phyloP scores from a whole-genome alignment of 202 grass and related monocot species.

The Saccharum hybrid region DNA sequence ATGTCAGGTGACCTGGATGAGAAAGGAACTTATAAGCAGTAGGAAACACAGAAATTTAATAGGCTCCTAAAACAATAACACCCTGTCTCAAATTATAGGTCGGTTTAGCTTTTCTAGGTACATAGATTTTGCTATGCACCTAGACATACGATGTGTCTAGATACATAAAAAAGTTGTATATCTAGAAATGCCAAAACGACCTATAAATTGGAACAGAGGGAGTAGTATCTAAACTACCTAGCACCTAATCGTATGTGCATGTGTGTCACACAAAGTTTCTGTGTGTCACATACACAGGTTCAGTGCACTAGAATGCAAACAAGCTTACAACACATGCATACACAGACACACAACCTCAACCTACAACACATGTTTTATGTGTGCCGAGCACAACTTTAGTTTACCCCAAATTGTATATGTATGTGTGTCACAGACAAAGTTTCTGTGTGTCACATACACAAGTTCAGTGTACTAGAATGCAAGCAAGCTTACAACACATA shows the following conservation, averaged over 20 bases:
- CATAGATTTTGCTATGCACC: too few species aligned
- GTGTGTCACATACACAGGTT: neutral
- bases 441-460: neutral
- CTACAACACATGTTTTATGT: neutral
- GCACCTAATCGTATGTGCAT: neutral
- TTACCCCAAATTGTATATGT: too few species aligned
- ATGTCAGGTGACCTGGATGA: conserved; percentile 82
- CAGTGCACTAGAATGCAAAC: neutral
- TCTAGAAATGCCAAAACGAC: too few species aligned
- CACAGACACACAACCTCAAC: neutral
- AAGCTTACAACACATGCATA: neutral
- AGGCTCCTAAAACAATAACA: conserved; percentile 14
- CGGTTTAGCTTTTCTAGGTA: too few species aligned
- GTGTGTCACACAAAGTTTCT: neutral
- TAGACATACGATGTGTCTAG: too few species aligned
- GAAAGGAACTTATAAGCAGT: conserved; percentile 31
- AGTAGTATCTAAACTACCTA: neutral
- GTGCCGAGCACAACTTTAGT: neutral
- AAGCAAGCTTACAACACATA: neutral
- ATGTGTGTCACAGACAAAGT: neutral
- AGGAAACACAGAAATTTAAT: conserved; percentile 28
- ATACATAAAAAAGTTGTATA: too few species aligned
- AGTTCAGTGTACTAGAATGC: neutral
- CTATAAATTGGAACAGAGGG: too few species aligned
- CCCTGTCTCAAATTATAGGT: too few species aligned